Percentiles rank a stretch among this genome's conserved stretches.
Evolutionary conservation across 805 yeast genomes (phyloP).

Genomic region (Teunomyces aglyptinius): DNA sequence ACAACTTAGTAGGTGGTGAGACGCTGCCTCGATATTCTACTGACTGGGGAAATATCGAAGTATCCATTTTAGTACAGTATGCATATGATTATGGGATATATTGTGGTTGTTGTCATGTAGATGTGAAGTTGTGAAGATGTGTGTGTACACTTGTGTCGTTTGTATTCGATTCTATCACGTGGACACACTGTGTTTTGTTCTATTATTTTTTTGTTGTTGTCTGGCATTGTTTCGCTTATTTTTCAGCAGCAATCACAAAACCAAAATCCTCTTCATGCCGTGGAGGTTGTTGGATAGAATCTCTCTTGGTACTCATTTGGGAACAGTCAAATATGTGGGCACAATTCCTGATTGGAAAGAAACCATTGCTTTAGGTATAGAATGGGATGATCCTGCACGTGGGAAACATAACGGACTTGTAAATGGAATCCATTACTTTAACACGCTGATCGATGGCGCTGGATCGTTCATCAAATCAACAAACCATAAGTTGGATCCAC

Average conservation of each 20-base stretch:
- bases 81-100: too few species aligned
- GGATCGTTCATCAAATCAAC: constrained; percentile 64
- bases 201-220: too few species aligned
- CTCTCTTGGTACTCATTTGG: constrained; percentile 29
- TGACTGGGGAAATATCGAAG: too few species aligned
- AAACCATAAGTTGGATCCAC: constrained; percentile 30
- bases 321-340: constrained; percentile 68
- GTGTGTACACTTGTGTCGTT: too few species aligned
- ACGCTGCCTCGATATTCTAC: too few species aligned
- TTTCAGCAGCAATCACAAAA: background rate
- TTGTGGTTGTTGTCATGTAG: too few species aligned
- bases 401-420: constrained; percentile 74
- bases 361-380: constrained; percentile 65
- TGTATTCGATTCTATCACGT: too few species aligned
- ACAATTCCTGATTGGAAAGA: constrained; percentile 39
- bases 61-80: too few species aligned
- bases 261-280: background rate
- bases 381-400: constrained; percentile 72
- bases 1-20: background rate
- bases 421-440: constrained; percentile 57
- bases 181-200: too few species aligned
- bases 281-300: constrained; percentile 5
- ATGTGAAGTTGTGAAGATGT: too few species aligned
- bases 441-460: constrained; percentile 30
- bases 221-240: background rate